Percentiles rank a stretch among this genome's conserved stretches.
Evolutionary conservation across 495 filamentous ascomycete genomes (phyloP).

Genomic region (Glonium stellatum): DNA sequence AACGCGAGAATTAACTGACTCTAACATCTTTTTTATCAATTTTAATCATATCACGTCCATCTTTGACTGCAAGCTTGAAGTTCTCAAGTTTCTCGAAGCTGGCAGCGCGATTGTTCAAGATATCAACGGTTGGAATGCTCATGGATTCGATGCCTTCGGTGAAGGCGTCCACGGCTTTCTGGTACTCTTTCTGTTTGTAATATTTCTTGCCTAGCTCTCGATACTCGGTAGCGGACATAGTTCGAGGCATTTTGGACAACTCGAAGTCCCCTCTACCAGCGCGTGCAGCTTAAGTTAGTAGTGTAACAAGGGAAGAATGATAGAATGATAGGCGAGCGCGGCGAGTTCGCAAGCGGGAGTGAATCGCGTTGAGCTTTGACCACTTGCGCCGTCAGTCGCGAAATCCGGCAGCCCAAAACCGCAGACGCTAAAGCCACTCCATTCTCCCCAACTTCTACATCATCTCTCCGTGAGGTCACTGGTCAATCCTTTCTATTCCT

Average conservation of each 20-base stretch:
- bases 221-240: constrained; percentile 19
- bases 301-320: too few relatives aligned
- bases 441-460: too few relatives aligned
- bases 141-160: constrained; percentile 27
- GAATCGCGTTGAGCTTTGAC: background rate
- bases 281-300: too few relatives aligned
- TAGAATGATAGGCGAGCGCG: too few relatives aligned
- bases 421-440: too few relatives aligned
- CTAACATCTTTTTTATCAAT: constrained; percentile 43
- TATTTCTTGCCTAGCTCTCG: constrained; percentile 18
- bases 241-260: constrained; percentile 14
- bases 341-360: too few relatives aligned
- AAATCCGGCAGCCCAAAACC: too few relatives aligned
- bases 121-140: constrained; percentile 26
- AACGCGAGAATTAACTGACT: constrained; percentile 31
- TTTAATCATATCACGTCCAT: constrained; percentile 55
- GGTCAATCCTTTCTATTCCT: too few relatives aligned
- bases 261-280: background rate
- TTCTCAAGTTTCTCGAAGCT: constrained; percentile 52
- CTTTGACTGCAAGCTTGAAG: constrained; percentile 48
- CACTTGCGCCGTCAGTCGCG: background rate
- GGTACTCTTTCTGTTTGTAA: constrained; percentile 31
- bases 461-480: too few relatives aligned
- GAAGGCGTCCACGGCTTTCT: constrained; percentile 31
- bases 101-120: constrained; percentile 57